Conservation (phyloP, 139 green algal species). For the Prasinococcaceae sp. region DNA sequence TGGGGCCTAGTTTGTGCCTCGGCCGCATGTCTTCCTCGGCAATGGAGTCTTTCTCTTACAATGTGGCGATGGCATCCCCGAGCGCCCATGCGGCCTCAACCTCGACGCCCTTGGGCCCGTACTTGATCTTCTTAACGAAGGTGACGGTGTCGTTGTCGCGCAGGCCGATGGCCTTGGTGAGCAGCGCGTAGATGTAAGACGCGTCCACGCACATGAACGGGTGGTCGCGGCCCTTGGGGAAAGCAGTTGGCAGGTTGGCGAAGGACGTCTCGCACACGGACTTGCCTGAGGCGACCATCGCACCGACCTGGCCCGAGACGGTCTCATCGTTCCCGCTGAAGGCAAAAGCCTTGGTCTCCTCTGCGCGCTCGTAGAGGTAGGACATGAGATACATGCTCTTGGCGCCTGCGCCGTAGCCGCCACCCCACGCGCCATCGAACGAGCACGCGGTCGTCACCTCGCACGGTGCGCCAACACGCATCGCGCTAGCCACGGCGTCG, state of each 20-base stretch:
- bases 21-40: no score
- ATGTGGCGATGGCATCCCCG: constrained; percentile 22
- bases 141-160: constrained; percentile 16
- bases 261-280: constrained; percentile 24
- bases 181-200: constrained; percentile 62
- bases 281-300: constrained; percentile 33
- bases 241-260: constrained; percentile 6
- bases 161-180: constrained; percentile 71
- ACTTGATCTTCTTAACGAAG: constrained; percentile 19
- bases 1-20: no score
- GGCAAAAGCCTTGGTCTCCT: constrained; percentile 30
- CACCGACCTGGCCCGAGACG: constrained; percentile 7
- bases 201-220: constrained; percentile 89
- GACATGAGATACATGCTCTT: constrained; percentile 74
- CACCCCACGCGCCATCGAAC: constrained; percentile 83
- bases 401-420: constrained; percentile 24
- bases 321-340: constrained; percentile 26
- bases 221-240: constrained; percentile 23
- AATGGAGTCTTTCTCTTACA: no score
- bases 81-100: constrained; percentile 25
- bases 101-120: constrained; percentile 19
- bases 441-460: constrained; percentile 57
- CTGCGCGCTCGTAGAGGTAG: constrained; percentile 88
- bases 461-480: constrained; percentile 27
- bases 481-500: constrained; percentile 15